Evolutionary conservation across 2,329 filamentous ascomycete genomes (phyloP), one percentile per base, ranked within the genome.

Genomic region (Arthrinium puccinioides): DNA sequence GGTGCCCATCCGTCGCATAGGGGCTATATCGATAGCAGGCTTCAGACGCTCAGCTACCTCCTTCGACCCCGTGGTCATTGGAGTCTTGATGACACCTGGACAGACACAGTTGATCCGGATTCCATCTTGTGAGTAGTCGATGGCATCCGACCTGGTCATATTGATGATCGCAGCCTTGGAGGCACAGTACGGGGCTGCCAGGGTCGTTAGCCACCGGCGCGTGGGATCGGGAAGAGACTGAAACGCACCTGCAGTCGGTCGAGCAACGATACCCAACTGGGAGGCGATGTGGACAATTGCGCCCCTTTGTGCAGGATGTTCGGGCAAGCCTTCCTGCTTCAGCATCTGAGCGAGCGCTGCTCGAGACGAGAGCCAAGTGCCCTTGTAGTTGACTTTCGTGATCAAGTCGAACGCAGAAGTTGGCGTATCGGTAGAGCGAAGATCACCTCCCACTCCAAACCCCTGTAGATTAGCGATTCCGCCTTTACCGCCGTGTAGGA

Each of bases 161-260:
- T 68, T 71, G 34, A 79, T 69, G 2, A 79, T 65, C 0, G 74
- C 75, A 11, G 73, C 67, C 43, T 79, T 80, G 4, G 72, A 76
- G 0, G 67, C 70, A 37, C 70, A 76, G 43, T 78, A 79, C 2
- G 71, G 63, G 9, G 72, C 72, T 72, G 18, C 20, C 15, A 4
- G 19, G n/a, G n/a, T 8, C 9, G 20, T 33, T 21, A 33, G 31
- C n/a, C 20, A 8, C 6, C 10, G 9, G n/a, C n/a, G n/a, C n/a
- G n/a, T n/a, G n/a, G n/a, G n/a, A n/a, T n/a, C n/a, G n/a, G n/a
- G n/a, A n/a, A n/a, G n/a, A n/a, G 30, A 27, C 14, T 23, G 31
- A 29, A 18, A 59, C 64, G 52, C 44, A 67, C 65, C 54, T 9
- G 69, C 67, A 26, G 50, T 56, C 5, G 68, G 63, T 4, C 67